Base-by-base conservation (phyloP, 306 rosid species). In the Abrus pulchellus region DNA sequence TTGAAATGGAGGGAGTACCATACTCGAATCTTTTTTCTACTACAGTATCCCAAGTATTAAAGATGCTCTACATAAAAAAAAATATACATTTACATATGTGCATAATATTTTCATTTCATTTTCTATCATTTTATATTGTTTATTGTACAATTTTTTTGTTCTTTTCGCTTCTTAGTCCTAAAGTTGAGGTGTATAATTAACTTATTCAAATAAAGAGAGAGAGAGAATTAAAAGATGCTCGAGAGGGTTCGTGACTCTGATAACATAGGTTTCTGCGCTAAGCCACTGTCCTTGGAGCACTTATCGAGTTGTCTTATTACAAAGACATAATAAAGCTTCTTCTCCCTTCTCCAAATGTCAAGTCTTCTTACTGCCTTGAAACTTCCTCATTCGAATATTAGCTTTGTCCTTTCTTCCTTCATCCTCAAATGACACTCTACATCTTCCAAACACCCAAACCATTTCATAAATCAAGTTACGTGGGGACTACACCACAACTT, bases 301-400 rank as follows among this genome's bases (percentile, higher is more conserved):
- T 77, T 63, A 6, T 36, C 12, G 49, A 57, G 20, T 77, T 82
- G 88, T 85, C 88, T 73, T 69, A 60, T 68, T 34, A 30, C 66
- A 72, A 65, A 48, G 71, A 75, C 82, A 45, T 80, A 69, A 60
- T 64, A 71, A 41, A 28, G 62, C 38, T 43, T 29, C 6, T 44
- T 29, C 9, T 52, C 2, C 7, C 4, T 78, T 44, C 76, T 78
- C 67, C 12, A 68, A 60, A 60, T 41, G 55, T 59, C 13, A 41
- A 68, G 13, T 30, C 65, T 60, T 75, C 40, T 9, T 2, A 53
- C 7, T 80, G 79, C 87, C 33, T 76, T 72, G 80, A 81, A 76
- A 80, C 72, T 71, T 80, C 77, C 80, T 81, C 60, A 20, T 70
- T 71, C 63, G 72, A 53, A 64, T 38, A 67, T 57, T 71, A 61